Conservation (phyloP, 2,329 filamentous ascomycete species). For the Neofusicoccum sp. region DNA sequence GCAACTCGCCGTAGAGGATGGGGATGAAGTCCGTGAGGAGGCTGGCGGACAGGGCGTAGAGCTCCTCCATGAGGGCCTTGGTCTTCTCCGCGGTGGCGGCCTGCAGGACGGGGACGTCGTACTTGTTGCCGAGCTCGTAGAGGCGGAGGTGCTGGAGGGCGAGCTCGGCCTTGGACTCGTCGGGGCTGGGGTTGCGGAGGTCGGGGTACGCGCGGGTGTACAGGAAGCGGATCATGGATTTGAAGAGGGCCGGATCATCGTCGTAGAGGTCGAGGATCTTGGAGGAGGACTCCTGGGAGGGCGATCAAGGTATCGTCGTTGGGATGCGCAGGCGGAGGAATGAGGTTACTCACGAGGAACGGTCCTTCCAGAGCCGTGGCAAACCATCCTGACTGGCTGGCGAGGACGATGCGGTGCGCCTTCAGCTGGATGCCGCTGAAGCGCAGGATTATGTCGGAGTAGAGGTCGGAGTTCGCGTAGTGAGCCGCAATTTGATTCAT, state of each 20-base stretch:
- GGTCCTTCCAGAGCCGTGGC: background rate
- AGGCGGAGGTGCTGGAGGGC: background rate
- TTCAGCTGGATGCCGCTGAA: background rate
- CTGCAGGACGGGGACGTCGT: background rate
- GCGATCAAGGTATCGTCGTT: background rate
- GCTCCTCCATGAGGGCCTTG: background rate
- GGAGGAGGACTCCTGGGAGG: background rate
- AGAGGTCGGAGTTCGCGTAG: background rate
- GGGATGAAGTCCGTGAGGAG: constrained; percentile 3
- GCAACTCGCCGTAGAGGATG: background rate
- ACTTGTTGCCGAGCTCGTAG: background rate
- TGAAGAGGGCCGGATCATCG: background rate
- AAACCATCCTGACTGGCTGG: constrained; percentile 10
- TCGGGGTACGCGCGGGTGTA: constrained; percentile 2
- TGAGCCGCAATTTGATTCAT: background rate
- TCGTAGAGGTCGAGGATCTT: background rate
- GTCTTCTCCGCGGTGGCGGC: background rate
- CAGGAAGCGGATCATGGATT: background rate
- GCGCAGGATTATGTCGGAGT: constrained; percentile 3
- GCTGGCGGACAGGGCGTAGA: background rate
- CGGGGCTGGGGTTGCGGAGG: background rate
- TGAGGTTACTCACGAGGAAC: too few species aligned
- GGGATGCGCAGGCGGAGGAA: background rate
- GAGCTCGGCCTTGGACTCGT: background rate
- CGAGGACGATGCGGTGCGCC: constrained; percentile 15